Evolutionary conservation across 2,329 filamentous ascomycete species (phyloP).

Genomic region (Talaromyces islandicus): DNA sequence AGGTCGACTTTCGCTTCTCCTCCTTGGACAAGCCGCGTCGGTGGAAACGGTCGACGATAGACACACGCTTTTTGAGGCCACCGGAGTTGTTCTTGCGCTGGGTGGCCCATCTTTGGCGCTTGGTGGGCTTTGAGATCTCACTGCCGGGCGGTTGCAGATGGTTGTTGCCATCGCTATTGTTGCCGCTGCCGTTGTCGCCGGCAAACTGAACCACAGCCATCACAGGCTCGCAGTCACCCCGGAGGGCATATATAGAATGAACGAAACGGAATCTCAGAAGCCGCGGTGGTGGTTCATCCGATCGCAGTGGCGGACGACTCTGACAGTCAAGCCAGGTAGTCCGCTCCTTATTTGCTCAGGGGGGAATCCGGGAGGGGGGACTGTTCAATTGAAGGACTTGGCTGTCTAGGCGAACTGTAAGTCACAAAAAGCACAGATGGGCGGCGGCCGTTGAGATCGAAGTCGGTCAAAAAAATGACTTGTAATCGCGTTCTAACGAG

Average conservation of each 20-base stretch:
- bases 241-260: slow-evolving; percentile 19
- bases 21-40: slow-evolving; percentile 57
- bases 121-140: slow-evolving; percentile 57
- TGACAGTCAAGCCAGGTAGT: slow-evolving; percentile 16
- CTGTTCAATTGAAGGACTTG: neutral
- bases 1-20: slow-evolving; percentile 57
- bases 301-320: slow-evolving; percentile 18
- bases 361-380: neutral
- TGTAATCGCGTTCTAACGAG: neutral
- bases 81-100: slow-evolving; percentile 72
- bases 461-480: neutral
- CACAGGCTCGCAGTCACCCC: slow-evolving; percentile 22
- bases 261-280: neutral
- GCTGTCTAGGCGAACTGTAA: neutral
- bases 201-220: slow-evolving; percentile 36
- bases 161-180: slow-evolving; percentile 8
- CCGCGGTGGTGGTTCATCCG: slow-evolving; percentile 19
- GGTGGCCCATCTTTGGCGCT: slow-evolving; percentile 93
- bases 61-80: slow-evolving; percentile 71
- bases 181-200: slow-evolving; percentile 20
- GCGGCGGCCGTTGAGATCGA: neutral
- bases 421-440: neutral
- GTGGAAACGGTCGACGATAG: slow-evolving; percentile 71
- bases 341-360: slow-evolving; percentile 7
- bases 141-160: slow-evolving; percentile 20